phyloP scores from a whole-genome alignment of 169 alveolate genomes.

The Plasmodium malariae region DNA sequence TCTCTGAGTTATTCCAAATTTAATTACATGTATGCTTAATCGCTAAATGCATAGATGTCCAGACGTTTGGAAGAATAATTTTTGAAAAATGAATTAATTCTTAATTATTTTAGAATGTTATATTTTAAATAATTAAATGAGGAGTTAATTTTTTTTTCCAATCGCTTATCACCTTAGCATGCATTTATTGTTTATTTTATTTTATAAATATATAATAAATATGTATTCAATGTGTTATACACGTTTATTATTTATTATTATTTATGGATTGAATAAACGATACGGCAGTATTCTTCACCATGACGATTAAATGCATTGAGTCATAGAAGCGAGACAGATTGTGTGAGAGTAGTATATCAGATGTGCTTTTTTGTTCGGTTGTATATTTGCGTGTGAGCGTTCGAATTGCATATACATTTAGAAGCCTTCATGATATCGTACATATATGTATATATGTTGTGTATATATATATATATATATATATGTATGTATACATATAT shows the following conservation, averaged over 20 bases:
- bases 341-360: background rate
- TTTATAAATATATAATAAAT: constrained; percentile 1
- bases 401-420: no score
- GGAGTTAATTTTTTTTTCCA: background rate
- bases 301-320: constrained; percentile 73
- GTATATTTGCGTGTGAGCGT: background rate
- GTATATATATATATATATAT: background rate
- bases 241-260: background rate
- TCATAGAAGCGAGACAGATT: constrained; percentile 55
- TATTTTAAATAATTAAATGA: constrained; percentile 21
- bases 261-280: constrained; percentile 19
- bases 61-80: constrained; percentile 58
- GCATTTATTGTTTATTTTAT: constrained; percentile 53
- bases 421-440: no score
- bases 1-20: constrained; percentile 58
- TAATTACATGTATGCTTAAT: constrained; percentile 65
- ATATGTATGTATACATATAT: background rate
- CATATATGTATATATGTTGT: background rate
- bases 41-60: constrained; percentile 36
- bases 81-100: background rate
- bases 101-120: constrained; percentile 43
- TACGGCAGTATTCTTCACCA: constrained; percentile 65
- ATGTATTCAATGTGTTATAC: background rate
- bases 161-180: constrained; percentile 77
- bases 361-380: background rate